A percentile compares a stretch with the other conserved stretches of the same genome.
Evolutionary conservation across 192 early-diverging fungal genomes (phyloP).

Genomic region (Podila horticola): DNA sequence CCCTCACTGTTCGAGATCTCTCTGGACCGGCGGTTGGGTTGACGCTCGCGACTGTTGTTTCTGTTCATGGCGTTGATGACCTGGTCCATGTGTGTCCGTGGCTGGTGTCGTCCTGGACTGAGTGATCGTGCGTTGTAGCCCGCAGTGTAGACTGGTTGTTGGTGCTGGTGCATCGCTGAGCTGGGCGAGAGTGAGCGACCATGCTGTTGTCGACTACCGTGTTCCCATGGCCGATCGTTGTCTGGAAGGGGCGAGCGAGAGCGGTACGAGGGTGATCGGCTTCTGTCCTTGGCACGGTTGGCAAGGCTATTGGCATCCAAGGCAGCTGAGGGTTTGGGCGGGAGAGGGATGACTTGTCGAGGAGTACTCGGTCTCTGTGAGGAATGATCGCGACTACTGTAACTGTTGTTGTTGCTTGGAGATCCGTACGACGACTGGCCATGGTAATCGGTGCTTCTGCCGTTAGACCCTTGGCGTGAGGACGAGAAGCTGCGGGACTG

Average conservation of each 20-base stretch:
- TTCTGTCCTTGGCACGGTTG: slow-evolving; percentile 19
- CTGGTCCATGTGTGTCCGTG: slow-evolving; percentile 44
- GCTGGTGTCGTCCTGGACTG: slow-evolving; percentile 7
- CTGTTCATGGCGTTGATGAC: slow-evolving; percentile 2
- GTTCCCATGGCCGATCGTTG: slow-evolving; percentile 19
- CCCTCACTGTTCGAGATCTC: slow-evolving; percentile 16
- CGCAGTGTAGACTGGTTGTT: background rate
- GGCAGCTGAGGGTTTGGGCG: slow-evolving; percentile 27
- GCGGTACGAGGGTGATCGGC: slow-evolving; percentile 42
- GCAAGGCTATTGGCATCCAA: slow-evolving; percentile 28
- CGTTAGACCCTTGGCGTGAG: background rate
- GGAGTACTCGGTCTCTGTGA: slow-evolving; percentile 13
- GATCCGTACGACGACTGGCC: background rate
- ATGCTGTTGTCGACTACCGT: background rate
- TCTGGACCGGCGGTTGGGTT: slow-evolving; percentile 8
- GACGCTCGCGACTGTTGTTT: background rate
- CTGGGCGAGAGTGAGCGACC: slow-evolving; percentile 18
- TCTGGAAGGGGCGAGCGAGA: slow-evolving; percentile 27
- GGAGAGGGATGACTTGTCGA: slow-evolving; percentile 38
- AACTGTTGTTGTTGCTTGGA: background rate
- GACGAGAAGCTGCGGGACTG: slow-evolving; percentile 3
- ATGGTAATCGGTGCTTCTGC: slow-evolving; percentile 4
- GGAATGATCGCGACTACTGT: background rate
- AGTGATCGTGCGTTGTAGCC: slow-evolving; percentile 10
- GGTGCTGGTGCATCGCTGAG: background rate